Evolutionary conservation across 1,284 basidiomycete species (phyloP), one percentile per base, ranked within the genome.

Genomic region (Ceratobasidium theobromae): DNA sequence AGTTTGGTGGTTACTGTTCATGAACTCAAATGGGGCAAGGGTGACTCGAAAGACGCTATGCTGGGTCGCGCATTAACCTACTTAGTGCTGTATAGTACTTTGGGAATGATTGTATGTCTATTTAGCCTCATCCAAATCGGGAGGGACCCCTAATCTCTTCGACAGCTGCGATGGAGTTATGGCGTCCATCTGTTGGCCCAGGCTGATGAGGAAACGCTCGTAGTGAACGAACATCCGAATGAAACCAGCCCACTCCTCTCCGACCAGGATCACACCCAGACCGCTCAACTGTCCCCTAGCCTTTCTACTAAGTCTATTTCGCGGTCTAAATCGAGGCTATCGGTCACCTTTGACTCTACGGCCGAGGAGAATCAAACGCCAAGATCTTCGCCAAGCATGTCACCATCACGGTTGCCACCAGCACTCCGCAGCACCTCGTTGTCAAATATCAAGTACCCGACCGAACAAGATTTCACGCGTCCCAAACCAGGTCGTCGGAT

Each of bases 31-130:
- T 95, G 94, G 93, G 88, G 84, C 16, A 74, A 82, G 4, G 86
- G 90, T 62, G 95, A 98, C 74, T 89, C 84, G 71, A 82, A 86
- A 72, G 83, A 94, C 71, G 85, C 88, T 35, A 97, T 97, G 92
- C 82, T 97, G 43, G 94, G 95, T 62, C 84, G 95, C 11, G 93
- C 95, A 0, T 79, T 98, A 68, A 95, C 94, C 0, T 97, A 98
- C 74, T 83, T 98, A 43, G 91, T 96, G 4, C 80, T 97, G 18
- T 95, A 95, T 75, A 94, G 91, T 68, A 97, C 95, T 0, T 81
- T 98, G 45, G 94, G 95, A 65, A 97, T 96, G 92, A 85, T 95
- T 72, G 88, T 91, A 73, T 70, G 86, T 82, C 1, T 21, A 18
- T 23, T 16, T 16, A n/a, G 6, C 27, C 16, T 67, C 18, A 43